These are phyloP conservation scores for Phytophthora syringae DNA, from an alignment of 352 stramenopile genomes.

Conservation along the genomic window DNA sequence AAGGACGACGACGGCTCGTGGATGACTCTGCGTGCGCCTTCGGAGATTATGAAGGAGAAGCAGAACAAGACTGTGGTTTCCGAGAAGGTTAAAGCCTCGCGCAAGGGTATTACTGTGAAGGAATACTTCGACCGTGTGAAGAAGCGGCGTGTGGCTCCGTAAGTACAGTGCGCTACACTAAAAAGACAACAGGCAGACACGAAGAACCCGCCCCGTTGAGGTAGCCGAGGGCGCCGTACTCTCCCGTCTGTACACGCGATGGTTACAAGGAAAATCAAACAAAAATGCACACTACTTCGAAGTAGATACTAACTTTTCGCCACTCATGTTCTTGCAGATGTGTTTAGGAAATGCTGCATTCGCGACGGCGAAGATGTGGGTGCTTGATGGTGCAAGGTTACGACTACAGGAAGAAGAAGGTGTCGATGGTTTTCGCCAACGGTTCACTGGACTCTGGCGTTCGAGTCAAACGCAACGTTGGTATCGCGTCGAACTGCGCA, in stretches of 20 bases:
- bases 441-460: background rate
- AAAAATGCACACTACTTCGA: constrained; percentile 13
- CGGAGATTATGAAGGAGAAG: constrained; percentile 83
- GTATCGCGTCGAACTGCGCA: constrained; percentile 14
- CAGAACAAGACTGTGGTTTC: constrained; percentile 69
- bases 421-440: background rate
- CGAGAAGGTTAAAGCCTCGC: constrained; percentile 68
- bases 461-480: constrained; percentile 17
- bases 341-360: background rate
- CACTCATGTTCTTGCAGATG: background rate
- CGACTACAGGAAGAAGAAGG: background rate
- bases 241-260: background rate
- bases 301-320: constrained; percentile 1
- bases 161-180: constrained; percentile 17
- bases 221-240: constrained; percentile 20
- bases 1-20: constrained; percentile 86
- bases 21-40: constrained; percentile 81
- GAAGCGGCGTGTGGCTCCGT: constrained; percentile 66
- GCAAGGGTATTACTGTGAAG: constrained; percentile 85
- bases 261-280: background rate
- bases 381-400: background rate
- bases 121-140: constrained; percentile 90
- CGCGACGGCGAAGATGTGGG: background rate
- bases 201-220: constrained; percentile 14
- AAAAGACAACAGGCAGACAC: background rate